Conservation (phyloP, 176 grass and related monocot species). For the Alopecurus myosuroides region DNA sequence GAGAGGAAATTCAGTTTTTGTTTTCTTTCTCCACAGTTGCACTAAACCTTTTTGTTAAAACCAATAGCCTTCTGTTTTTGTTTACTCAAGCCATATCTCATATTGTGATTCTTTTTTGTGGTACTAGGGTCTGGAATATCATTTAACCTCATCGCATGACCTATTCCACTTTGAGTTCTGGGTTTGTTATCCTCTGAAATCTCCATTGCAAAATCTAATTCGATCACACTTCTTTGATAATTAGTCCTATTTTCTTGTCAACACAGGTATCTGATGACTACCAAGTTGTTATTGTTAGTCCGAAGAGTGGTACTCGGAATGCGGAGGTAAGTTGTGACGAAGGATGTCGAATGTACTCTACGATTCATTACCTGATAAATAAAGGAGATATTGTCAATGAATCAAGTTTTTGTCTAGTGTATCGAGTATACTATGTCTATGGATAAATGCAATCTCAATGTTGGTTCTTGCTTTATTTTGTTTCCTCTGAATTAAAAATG, state of each 20-base stretch:
- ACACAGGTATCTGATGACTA: conserved; percentile 66
- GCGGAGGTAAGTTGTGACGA: conserved; percentile 46
- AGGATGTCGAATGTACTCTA: not conserved
- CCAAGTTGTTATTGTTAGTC: conserved; percentile 64
- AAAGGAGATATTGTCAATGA: not conserved
- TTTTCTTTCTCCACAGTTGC: not conserved
- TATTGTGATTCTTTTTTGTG: conserved; percentile 20
- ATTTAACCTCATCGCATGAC: conserved; percentile 76
- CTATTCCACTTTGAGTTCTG: conserved; percentile 79
- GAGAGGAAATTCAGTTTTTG: not conserved
- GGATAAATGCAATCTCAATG: not conserved
- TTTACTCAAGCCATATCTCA: conserved; percentile 9
- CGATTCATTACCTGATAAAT: not conserved
- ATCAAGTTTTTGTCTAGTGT: not conserved
- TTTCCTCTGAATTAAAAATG: conserved; percentile 14
- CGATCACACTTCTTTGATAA: conserved; percentile 4
- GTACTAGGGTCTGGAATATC: conserved; percentile 25
- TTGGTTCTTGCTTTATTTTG: conserved; percentile 1
- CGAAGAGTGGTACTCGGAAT: conserved; percentile 47
- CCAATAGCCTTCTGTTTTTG: not conserved
- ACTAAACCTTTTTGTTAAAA: not conserved
- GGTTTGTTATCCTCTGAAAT: conserved; percentile 69
- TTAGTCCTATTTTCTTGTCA: conserved; percentile 12
- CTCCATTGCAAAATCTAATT: conserved; percentile 17
- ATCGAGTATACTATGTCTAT: not conserved